Evolutionary conservation across 805 yeast species (phyloP), one percentile per base, ranked within the genome.

Genomic region (Millerozyma miso): DNA sequence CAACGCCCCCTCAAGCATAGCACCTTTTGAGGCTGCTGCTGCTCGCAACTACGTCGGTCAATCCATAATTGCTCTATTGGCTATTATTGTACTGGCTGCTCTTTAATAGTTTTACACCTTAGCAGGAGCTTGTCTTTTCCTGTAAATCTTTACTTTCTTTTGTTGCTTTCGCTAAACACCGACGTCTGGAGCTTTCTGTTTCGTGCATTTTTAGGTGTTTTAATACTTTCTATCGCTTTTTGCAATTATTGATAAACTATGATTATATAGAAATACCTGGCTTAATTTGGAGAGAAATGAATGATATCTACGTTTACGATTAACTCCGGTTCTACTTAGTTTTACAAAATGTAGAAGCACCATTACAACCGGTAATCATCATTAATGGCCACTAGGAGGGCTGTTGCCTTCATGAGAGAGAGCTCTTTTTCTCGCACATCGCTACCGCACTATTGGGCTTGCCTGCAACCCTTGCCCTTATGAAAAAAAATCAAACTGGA

Each of bases 11-110:
- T 37, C 46, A 6, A 39, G 48, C 18, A 38, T 58, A 14, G 46
- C 58, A 13, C 48, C 58, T 5, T 65, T 55, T 51, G 62, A 59
- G 43, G 71, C 64, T 29, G 58, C 55, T 33, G 68, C 64, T 33
- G 49, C 52, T 35, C 48, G 52, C 17, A 51, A 48, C 8, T 31
- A 47, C 19, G 49, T 51, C n/a, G 38, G 43, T n/a, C 14, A 32
- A 20, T 42, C 40, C 16, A 47, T 58, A 8, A 36, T 63, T 14
- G 56, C 61, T 19, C 43, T 62, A 12, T 26, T 60, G 19, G 38
- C 63, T 19, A 51, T 58, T 17, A 47, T 57, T 37, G 40, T 53
- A 39, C 35, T 54, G 39, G 48, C 55, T 17, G 10, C 45, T 17
- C n/a, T 40, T 19, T 45, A 39, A 32, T 32, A 13, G 34, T 15